These are phyloP conservation scores for Polymyxa betae DNA, from an alignment of 208 protist genomes.

Conservation along the genomic window DNA sequence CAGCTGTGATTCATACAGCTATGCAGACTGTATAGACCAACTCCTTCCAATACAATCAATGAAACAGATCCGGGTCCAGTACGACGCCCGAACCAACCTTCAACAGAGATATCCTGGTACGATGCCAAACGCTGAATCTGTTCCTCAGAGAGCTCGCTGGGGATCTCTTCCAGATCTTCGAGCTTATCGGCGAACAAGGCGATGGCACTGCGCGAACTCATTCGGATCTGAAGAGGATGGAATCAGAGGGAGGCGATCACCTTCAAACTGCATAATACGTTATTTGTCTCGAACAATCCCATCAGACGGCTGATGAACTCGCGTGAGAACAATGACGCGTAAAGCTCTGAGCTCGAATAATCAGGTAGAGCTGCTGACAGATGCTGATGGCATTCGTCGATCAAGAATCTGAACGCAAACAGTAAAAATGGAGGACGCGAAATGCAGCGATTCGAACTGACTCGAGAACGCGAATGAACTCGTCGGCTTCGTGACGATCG, in stretches of 20 bases:
- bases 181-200: neutral
- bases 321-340: neutral
- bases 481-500: neutral
- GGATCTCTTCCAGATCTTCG: neutral
- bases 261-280: neutral
- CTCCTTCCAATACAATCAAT: neutral
- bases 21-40: constrained; percentile 48
- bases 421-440: neutral
- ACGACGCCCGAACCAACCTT: neutral
- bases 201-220: neutral
- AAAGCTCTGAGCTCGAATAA: neutral
- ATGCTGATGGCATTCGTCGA: neutral
- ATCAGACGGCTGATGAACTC: neutral
- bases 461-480: neutral
- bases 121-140: neutral
- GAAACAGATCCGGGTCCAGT: neutral
- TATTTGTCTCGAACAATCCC: constrained; percentile 47
- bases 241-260: neutral
- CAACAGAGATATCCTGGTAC: constrained; percentile 23
- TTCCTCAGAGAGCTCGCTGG: neutral
- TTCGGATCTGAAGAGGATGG: neutral
- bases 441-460: neutral
- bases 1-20: constrained; percentile 42
- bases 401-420: neutral
- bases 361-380: constrained; percentile 31